Base-by-base conservation (phyloP, 257 asterid species). In the Solanum clarkiae region DNA sequence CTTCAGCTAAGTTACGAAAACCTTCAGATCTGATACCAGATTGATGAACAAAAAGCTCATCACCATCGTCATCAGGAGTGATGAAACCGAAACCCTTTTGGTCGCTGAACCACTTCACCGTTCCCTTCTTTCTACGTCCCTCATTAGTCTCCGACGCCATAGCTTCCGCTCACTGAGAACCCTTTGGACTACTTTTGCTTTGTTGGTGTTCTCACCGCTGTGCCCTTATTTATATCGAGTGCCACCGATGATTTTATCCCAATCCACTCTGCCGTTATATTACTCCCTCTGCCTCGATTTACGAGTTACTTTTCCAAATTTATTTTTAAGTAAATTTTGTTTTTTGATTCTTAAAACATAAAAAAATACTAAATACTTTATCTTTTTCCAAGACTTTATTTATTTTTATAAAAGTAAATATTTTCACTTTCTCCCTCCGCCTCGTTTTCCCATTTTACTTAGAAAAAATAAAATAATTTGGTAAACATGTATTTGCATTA, bases 41-140 rank as follows among this genome's bases (percentile, higher is more conserved):
- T 20, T 93, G 97, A 7, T 94, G 98, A 0, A 95, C 98, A 63
- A 95, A 95, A 15, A 93, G 94, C 86, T 95, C 98, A 20, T 93
- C 96, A 81, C 88, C 88, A 1, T 97, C 98, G 59, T 93, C 97
- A 1, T 91, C 93, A 5, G 98, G 98, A 12, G 98, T 93, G 57
- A 95, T 92, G 86, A 95, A 95, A 0, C 98, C 98, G 40, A 89
- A 95, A 0, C 98, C 98, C 69, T 93, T 95, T 36, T 92, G 96
- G 16, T 91, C 97, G 65, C 88, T 91, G 77, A 95, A 95, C 98
- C 98, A 95, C 80, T 95, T 95, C 4, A 95, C 98, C 0, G 87
- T 81, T 0, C 98, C 98, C 90, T 84, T 93, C 2, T 85, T 87
- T 86, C 88, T 88, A 18, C 89, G 90, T 22, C 68, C 86, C 68